Conservation (phyloP, 768 basidiomycete species). For the Xanthoconium purpureum region DNA sequence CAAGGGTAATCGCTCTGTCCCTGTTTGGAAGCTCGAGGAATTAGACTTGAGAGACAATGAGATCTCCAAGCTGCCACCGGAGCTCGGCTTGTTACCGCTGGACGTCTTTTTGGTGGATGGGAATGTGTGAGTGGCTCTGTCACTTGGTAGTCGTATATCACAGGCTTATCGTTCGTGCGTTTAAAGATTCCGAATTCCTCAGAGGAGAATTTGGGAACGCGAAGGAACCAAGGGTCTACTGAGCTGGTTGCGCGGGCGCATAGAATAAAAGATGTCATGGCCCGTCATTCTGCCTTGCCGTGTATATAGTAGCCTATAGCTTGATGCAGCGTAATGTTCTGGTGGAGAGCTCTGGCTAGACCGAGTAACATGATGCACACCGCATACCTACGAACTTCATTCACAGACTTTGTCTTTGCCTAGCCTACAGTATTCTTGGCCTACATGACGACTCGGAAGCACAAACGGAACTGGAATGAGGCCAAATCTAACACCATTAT, state of each 20-base stretch:
- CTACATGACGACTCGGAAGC: not conserved
- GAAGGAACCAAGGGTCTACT: slow-evolving; percentile 81
- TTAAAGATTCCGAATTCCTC: slow-evolving; percentile 74
- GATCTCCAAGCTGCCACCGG: slow-evolving; percentile 62
- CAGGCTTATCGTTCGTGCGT: not conserved
- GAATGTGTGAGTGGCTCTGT: slow-evolving; percentile 57
- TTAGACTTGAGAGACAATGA: slow-evolving; percentile 82
- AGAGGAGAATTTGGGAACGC: slow-evolving; percentile 79
- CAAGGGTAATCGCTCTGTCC: slow-evolving; percentile 58
- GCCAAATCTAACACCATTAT: too few relatives aligned
- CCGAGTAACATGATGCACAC: not conserved
- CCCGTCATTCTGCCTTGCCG: not conserved
- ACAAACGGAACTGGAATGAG: too few relatives aligned
- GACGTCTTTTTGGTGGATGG: slow-evolving; percentile 85
- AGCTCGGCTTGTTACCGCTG: slow-evolving; percentile 70
- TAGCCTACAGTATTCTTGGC: too few relatives aligned
- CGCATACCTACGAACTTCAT: not conserved
- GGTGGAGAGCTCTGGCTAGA: not conserved
- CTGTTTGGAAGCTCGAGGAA: slow-evolving; percentile 77
- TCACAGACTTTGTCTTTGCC: too few relatives aligned
- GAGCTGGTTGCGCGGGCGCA: slow-evolving; percentile 73
- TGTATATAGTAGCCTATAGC: slow-evolving; percentile 2
- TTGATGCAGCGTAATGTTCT: not conserved
- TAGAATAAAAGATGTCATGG: slow-evolving; percentile 43
- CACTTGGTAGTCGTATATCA: not conserved